A percentile compares a stretch with the other conserved stretches of the same genome.
phyloP scores from a whole-genome alignment of 2,329 filamentous ascomycete species.

The Curvularia spicifera region DNA sequence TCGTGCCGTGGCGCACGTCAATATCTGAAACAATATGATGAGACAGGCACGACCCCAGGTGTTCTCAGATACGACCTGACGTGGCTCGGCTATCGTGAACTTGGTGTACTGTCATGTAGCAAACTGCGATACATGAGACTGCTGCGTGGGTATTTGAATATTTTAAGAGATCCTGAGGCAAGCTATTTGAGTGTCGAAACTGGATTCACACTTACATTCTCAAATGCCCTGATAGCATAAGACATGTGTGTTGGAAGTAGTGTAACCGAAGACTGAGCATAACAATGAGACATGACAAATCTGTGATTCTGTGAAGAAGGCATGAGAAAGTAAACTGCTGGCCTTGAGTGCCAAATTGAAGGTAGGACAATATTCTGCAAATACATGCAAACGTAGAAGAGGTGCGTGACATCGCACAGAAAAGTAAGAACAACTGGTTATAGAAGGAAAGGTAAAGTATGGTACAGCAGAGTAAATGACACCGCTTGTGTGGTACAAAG shows the following conservation, averaged over 20 bases:
- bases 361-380: background rate
- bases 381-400: conserved; percentile 3
- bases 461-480: conserved; percentile 1
- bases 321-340: background rate
- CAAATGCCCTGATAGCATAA: background rate
- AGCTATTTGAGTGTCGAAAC: background rate
- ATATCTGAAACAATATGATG: conserved; percentile 14
- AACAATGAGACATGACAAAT: conserved; percentile 10
- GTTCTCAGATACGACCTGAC: background rate
- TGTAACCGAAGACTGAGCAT: background rate
- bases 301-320: conserved; percentile 6
- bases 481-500: conserved; percentile 16
- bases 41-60: conserved; percentile 10
- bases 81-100: background rate
- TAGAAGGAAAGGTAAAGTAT: conserved; percentile 10
- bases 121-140: conserved; percentile 9
- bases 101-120: conserved; percentile 6
- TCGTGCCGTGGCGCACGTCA: conserved; percentile 6
- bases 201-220: background rate
- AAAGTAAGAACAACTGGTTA: background rate
- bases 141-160: background rate
- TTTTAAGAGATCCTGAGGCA: conserved; percentile 2
- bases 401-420: conserved; percentile 8
- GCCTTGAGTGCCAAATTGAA: background rate
- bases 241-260: background rate